Base-by-base conservation (phyloP, 73 alveolate genomes). In the Urostyla sp. region DNA sequence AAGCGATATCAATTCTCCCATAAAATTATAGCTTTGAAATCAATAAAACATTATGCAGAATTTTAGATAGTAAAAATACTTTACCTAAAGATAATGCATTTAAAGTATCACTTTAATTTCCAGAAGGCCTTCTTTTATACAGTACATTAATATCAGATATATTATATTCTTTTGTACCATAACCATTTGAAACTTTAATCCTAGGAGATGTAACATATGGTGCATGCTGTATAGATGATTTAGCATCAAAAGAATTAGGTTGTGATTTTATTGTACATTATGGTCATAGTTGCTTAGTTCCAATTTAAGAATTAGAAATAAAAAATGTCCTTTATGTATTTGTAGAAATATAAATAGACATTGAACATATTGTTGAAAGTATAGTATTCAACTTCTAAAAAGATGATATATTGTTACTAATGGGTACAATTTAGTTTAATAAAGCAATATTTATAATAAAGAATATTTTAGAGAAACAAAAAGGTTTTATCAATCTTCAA, bases 151-250 rank as follows among this genome's bases (percentile, higher is more conserved):
- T 95, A 20, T 69, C 98, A 18, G 99, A 95, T 79, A 88, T 95
- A 74, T 91, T 27, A 40, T 89, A n/a, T 67, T 82, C 5, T 95
- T 97, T 60, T 94, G 95, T 27, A 63, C 80, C 61, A 57, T 84
- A 30, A 50, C 56, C 23, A 30, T 40, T 84, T 3, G 87, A 88
- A 24, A 74, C 91, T 54, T 67, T 96, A 46, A 96, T 98, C 32
- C 81, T 96, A 87, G 99, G 99, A 5, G 99, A 98, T 77, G 99
- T 96, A 8, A 97, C 99, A 6, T 98, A 96, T 87, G 99, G 99
- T 1, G 99, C 99, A 13, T 98, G 99, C 77, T 98, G 99, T 81
- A 92, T 98, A 27, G 99, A 97, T 85, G 99, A 98, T 87, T 82
- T 97, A 44, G 98, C 97, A 1, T 97, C 99, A 26, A 85, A 85